Percentiles rank a stretch among this genome's conserved stretches.
phyloP scores from a whole-genome alignment of 768 basidiomycete species.

The Dentipellis sp. region DNA sequence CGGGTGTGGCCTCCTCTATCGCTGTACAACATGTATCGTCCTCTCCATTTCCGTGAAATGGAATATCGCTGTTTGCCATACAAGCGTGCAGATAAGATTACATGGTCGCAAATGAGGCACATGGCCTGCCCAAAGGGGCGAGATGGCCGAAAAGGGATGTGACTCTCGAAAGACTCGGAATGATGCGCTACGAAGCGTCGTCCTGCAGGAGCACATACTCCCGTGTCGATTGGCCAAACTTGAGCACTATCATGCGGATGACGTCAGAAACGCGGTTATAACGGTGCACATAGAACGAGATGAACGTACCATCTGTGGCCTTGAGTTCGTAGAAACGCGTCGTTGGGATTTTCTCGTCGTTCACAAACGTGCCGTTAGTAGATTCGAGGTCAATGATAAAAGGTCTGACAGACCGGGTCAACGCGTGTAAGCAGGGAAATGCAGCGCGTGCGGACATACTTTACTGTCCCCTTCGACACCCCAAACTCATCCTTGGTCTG shows the following conservation, averaged over 20 bases:
- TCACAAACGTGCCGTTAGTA: constrained; percentile 94
- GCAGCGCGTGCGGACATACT: constrained; percentile 44
- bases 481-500: constrained; percentile 87
- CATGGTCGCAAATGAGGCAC: too few relatives aligned
- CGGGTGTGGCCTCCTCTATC: too few relatives aligned
- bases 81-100: too few relatives aligned
- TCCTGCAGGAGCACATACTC: constrained; percentile 3
- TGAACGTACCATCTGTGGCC: constrained; percentile 61
- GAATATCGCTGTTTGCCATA: too few relatives aligned
- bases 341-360: constrained; percentile 79
- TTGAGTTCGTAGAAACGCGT: constrained; percentile 50
- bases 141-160: too few relatives aligned
- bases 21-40: too few relatives aligned
- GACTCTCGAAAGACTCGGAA: not conserved
- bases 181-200: not conserved
- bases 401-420: constrained; percentile 43
- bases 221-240: not conserved
- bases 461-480: constrained; percentile 62
- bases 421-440: not conserved
- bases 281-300: too few relatives aligned
- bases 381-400: constrained; percentile 98
- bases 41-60: too few relatives aligned
- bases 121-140: too few relatives aligned
- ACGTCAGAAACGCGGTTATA: not conserved
- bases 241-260: not conserved